Conservation (phyloP, 2,329 filamentous ascomycete species). For the Pseudogymnoascus sp. region DNA sequence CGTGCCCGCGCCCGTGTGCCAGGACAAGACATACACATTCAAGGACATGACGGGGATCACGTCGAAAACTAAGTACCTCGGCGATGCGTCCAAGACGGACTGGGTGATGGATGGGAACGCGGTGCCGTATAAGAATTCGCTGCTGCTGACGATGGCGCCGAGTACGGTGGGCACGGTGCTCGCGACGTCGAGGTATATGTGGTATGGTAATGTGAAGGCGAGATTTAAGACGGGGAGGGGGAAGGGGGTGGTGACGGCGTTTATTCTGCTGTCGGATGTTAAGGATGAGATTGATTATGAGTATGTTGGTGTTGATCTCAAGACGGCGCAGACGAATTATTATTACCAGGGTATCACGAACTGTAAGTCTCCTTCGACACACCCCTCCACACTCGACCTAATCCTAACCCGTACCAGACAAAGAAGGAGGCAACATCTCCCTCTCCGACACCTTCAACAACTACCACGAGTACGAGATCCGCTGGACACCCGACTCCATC, state of each 20-base stretch:
- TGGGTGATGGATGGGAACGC: constrained; percentile 85
- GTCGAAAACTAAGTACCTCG: constrained; percentile 75
- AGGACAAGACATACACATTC: constrained; percentile 68
- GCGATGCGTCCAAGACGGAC: constrained; percentile 69
- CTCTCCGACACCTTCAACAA: constrained; percentile 65
- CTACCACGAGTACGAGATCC: constrained; percentile 85
- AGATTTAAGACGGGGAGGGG: constrained; percentile 79
- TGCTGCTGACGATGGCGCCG: constrained; percentile 84
- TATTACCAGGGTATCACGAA: constrained; percentile 91
- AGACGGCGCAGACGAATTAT: constrained; percentile 83
- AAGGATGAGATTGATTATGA: constrained; percentile 99
- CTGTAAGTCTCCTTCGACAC: constrained; percentile 54
- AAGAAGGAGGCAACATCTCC: constrained; percentile 66
- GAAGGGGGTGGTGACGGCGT: constrained; percentile 87
- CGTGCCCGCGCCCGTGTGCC: constrained; percentile 74
- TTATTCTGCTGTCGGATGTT: constrained; percentile 89
- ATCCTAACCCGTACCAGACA: constrained; percentile 46
- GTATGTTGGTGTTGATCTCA: constrained; percentile 75
- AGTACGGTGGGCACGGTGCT: constrained; percentile 81
- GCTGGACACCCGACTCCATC: constrained; percentile 82
- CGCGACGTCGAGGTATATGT: constrained; percentile 79
- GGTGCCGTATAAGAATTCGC: constrained; percentile 56
- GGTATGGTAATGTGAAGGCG: constrained; percentile 91
- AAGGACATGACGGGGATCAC: constrained; percentile 61
- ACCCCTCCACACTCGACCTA: constrained; percentile 18